Evolutionary conservation across 2,329 filamentous ascomycete species (phyloP), one percentile per base, ranked within the genome.

Genomic region (Colletotrichum musicola): DNA sequence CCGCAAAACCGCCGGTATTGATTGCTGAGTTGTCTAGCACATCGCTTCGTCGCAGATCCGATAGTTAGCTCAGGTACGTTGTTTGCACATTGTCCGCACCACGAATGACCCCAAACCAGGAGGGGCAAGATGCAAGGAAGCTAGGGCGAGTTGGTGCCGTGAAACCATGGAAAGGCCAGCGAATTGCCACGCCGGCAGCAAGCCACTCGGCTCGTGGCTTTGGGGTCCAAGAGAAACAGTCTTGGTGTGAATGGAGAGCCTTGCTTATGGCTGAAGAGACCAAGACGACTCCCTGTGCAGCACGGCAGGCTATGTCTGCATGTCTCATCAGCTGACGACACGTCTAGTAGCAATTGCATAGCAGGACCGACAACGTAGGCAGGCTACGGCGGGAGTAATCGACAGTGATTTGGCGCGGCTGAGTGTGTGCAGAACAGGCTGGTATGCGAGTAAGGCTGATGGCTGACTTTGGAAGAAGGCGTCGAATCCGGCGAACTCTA

Each of bases 391-490:
- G 13, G n/a, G 10, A 53, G 40, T 13, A 20, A 40, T 5, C 3
- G 50, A 27, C n/a, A 4, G 12, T 25, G 18, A 44, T 7, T 16
- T 46, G 16, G 25, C 38, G 5, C 16, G 38, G 30, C 25, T 50
- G 44, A 44, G 16, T 18, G 25, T 18, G 27, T n/a, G 44, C 10
- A 14, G 20, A 38, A n/a, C 18, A 50, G 53, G 35, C 44, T 25
- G 22, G 14, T 14, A 50, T 51, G 25, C 6, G 13, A 51, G 51
- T 67, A 67, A 44, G 64, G 64, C 64, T 67, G 64, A 63, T 25
- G 44, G 35, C 40, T 58, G 35, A 20, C 10, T 40, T 12, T 30
- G n/a, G 22, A 7, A 44, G 18, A 44, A 35, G 62, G 47, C 47
- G 40, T 47, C 25, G 53, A 57, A 57, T 53, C 53, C 22, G 51